These are phyloP conservation scores for Xylariales sp. DNA, from an alignment of 2,329 filamentous ascomycete genomes.

Conservation along the genomic window DNA sequence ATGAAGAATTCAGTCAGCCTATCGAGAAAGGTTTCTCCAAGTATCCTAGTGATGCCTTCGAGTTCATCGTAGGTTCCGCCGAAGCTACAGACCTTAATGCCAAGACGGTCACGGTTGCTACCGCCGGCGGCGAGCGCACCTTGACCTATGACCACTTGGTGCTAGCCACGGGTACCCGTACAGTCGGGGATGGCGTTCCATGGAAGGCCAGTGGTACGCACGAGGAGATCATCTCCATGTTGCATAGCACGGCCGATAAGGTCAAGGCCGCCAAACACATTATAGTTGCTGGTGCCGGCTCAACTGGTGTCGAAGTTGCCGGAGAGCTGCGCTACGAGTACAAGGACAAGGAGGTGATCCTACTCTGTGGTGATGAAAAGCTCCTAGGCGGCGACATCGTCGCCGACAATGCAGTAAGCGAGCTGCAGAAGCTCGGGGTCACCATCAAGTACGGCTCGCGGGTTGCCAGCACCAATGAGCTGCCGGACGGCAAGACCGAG, in stretches of 20 bases:
- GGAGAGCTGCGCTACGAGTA: slow-evolving; percentile 51
- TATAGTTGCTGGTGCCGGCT: slow-evolving; percentile 51
- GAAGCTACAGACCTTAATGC: slow-evolving; percentile 33
- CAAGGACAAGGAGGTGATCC: slow-evolving; percentile 43
- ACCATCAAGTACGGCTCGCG: slow-evolving; percentile 37
- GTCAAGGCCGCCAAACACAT: slow-evolving; percentile 45
- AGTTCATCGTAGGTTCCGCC: slow-evolving; percentile 48
- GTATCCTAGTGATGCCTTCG: slow-evolving; percentile 44
- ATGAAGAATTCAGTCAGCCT: slow-evolving; percentile 45
- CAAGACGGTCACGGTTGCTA: slow-evolving; percentile 38
- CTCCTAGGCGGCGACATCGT: slow-evolving; percentile 41
- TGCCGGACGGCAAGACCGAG: slow-evolving; percentile 41
- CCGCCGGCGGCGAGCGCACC: slow-evolving; percentile 24
- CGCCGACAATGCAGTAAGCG: slow-evolving; percentile 36
- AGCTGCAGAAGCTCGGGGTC: slow-evolving; percentile 52
- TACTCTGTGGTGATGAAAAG: slow-evolving; percentile 37
- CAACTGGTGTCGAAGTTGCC: slow-evolving; percentile 52
- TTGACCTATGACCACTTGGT: slow-evolving; percentile 53
- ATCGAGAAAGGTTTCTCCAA: slow-evolving; percentile 44
- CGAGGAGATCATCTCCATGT: slow-evolving; percentile 35
- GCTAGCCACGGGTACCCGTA: slow-evolving; percentile 49
- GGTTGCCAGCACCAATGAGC: slow-evolving; percentile 30
- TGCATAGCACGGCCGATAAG: slow-evolving; percentile 36
- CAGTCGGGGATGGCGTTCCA: slow-evolving; percentile 34
- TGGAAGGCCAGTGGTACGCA: slow-evolving; percentile 49